These are phyloP conservation scores for Trichoderma sp. DNA, from an alignment of 2,329 filamentous ascomycete genomes.

Conservation along the genomic window DNA sequence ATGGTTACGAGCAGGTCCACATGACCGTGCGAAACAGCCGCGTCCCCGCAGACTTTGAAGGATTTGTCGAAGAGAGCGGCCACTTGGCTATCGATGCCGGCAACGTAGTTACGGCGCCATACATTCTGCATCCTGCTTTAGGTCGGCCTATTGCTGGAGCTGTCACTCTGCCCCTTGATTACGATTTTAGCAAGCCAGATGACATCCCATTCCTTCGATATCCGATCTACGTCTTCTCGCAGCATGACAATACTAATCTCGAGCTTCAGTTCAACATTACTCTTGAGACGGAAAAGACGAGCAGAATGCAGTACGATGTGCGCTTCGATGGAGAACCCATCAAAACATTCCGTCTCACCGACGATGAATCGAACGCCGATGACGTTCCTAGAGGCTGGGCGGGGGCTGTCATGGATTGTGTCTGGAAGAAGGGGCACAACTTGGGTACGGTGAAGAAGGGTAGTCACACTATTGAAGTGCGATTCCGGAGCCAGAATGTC, in stretches of 20 bases:
- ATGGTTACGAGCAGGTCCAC: constrained; percentile 41
- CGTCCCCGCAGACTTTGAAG: constrained; percentile 37
- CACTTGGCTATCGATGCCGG: constrained; percentile 38
- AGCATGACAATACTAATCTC: constrained; percentile 29
- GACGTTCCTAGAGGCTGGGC: constrained; percentile 52
- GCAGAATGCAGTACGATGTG: constrained; percentile 52
- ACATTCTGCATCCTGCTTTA: constrained; percentile 34
- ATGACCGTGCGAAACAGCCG: constrained; percentile 27
- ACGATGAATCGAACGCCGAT: constrained; percentile 30
- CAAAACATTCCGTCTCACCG: constrained; percentile 35
- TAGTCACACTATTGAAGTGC: constrained; percentile 33
- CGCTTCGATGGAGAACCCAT: constrained; percentile 46
- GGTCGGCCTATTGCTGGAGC: constrained; percentile 31
- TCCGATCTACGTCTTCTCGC: constrained; percentile 35
- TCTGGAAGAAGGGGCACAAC: constrained; percentile 47
- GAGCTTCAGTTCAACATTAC: constrained; percentile 42
- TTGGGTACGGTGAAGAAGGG: constrained; percentile 30
- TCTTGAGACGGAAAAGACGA: constrained; percentile 52
- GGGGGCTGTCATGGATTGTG: constrained; percentile 49
- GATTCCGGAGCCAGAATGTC: constrained; percentile 37
- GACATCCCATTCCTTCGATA: constrained; percentile 31
- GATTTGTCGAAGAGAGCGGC: constrained; percentile 39
- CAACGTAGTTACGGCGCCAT: constrained; percentile 30
- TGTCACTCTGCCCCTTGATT: constrained; percentile 26
- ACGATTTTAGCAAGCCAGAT: constrained; percentile 24